These are phyloP conservation scores for Buxus sempervirens DNA, from an alignment of 164 flowering plant species.

Conservation along the genomic window DNA sequence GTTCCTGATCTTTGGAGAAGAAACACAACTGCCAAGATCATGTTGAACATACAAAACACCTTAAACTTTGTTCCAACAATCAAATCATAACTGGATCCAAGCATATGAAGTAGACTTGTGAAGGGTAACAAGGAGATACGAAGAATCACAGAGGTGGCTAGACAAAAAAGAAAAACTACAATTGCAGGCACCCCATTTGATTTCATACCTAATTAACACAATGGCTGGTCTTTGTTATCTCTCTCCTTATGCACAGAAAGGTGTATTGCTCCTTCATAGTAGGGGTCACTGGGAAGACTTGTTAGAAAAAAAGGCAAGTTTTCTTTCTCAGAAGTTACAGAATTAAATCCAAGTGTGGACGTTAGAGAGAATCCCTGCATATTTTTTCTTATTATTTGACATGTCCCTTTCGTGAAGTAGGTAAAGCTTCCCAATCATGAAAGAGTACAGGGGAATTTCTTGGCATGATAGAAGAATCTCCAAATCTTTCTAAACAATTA, in stretches of 20 bases:
- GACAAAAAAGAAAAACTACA: background rate
- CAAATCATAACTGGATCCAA: conserved; percentile 1
- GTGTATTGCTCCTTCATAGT: background rate
- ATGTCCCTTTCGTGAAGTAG: no score
- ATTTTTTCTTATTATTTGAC: no score
- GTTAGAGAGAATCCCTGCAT: no score
- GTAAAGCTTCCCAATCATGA: no score
- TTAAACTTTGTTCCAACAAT: conserved; percentile 11
- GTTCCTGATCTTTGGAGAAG: conserved; percentile 12
- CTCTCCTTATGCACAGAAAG: no score
- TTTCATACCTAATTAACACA: background rate
- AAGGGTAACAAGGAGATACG: background rate
- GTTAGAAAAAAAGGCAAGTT: background rate
- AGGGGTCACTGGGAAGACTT: background rate
- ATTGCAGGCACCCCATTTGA: background rate
- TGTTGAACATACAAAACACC: conserved; percentile 18
- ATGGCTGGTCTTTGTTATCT: no score
- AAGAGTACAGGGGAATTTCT: no score
- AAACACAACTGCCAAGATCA: conserved; percentile 13
- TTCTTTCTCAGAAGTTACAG: background rate
- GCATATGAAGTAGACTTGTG: background rate
- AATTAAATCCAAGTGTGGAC: no score
- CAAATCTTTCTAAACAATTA: no score
- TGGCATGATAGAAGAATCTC: no score
- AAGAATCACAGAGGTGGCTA: background rate